A percentile compares a stretch with the other conserved stretches of the same genome.
These are phyloP conservation scores for Emmonsia crescens DNA, from an alignment of 2,329 filamentous ascomycete species.

Conservation along the genomic window DNA sequence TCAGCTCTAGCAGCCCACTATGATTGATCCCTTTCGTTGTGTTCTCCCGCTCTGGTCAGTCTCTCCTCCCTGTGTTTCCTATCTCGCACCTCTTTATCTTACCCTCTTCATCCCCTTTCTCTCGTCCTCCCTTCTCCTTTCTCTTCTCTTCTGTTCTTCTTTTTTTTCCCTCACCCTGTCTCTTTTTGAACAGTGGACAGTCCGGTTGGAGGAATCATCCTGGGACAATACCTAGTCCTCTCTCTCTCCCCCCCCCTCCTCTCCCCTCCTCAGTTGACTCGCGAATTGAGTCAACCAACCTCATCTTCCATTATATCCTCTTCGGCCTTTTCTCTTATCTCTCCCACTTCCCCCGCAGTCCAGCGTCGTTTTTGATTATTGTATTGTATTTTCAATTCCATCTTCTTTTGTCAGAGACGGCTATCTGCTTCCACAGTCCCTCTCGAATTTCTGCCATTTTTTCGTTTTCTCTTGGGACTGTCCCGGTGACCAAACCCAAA, in stretches of 20 bases:
- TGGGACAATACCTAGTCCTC: conserved; percentile 1
- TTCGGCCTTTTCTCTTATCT: not conserved
- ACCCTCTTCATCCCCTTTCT: conserved; percentile 4
- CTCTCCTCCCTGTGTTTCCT: not conserved
- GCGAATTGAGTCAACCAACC: not conserved
- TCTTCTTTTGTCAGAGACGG: not conserved
- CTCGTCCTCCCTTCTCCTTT: conserved; percentile 7
- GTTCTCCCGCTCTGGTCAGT: conserved; percentile 8
- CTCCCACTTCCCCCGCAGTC: not conserved
- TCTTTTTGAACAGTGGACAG: not conserved
- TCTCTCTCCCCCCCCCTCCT: not conserved
- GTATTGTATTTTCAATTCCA: not conserved
- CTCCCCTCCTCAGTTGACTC: not conserved
- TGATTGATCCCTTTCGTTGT: not conserved
- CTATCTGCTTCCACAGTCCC: not conserved
- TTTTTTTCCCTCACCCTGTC: conserved; percentile 4
- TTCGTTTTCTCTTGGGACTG: not conserved
- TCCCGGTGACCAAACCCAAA: conserved; percentile 9
- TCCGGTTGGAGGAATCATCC: conserved; percentile 6
- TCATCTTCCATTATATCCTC: not conserved
- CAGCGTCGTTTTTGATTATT: not conserved
- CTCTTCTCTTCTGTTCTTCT: conserved; percentile 8
- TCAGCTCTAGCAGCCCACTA: not conserved
- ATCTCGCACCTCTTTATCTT: not conserved
- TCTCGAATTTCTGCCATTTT: not conserved